A percentile compares a stretch with the other conserved stretches of the same genome.
Conservation (phyloP, 164 flowering plant species). For the Paratinospora sagittata region DNA sequence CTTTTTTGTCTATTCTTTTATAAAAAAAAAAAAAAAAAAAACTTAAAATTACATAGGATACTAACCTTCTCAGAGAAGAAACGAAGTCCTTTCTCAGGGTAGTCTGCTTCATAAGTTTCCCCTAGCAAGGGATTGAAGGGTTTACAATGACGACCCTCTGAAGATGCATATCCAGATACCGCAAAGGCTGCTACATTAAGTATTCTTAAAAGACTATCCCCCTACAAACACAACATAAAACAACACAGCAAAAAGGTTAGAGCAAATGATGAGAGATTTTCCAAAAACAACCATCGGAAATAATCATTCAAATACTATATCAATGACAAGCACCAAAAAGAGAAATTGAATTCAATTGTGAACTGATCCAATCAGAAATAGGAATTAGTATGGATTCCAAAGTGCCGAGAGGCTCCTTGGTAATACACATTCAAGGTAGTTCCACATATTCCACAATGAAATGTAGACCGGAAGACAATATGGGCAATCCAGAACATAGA, state of each 20-base stretch:
- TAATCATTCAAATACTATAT: too few relatives aligned
- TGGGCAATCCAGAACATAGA: too few relatives aligned
- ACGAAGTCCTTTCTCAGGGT: slow-evolving; percentile 88
- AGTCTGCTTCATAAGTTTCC: slow-evolving; percentile 97
- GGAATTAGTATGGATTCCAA: too few relatives aligned
- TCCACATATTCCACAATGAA: too few relatives aligned
- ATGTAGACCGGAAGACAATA: too few relatives aligned
- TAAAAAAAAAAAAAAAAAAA: too few relatives aligned
- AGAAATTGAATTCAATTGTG: neutral
- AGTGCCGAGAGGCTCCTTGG: too few relatives aligned
- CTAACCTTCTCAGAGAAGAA: slow-evolving; percentile 94
- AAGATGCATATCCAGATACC: slow-evolving; percentile 90
- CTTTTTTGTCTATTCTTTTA: neutral
- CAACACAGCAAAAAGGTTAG: neutral
- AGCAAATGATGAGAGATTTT: neutral
- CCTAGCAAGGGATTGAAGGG: slow-evolving; percentile 96
- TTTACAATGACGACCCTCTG: slow-evolving; percentile 88
- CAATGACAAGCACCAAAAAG: neutral
- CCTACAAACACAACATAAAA: slow-evolving; percentile 64
- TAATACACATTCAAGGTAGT: too few relatives aligned
- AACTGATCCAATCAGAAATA: neutral
- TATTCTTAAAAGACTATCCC: slow-evolving; percentile 66
- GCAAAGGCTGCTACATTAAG: slow-evolving; percentile 95
- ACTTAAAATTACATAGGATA: too few relatives aligned
- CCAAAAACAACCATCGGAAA: too few relatives aligned